phyloP scores from a whole-genome alignment of 2,329 filamentous ascomycete genomes.

The Tolypocladium sp. region DNA sequence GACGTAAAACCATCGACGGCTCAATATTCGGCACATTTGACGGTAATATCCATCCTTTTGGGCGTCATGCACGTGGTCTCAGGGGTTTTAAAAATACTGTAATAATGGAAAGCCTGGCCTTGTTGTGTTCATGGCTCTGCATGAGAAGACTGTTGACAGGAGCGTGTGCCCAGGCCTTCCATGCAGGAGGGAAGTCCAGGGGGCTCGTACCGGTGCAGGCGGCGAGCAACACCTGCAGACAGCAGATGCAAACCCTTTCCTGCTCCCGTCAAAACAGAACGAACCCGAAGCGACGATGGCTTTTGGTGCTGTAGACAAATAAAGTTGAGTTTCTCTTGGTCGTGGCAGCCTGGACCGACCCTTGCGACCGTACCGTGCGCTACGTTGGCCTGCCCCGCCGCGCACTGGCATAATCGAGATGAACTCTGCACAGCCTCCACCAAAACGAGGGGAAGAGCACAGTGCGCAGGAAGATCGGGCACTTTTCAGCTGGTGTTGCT shows the following conservation, averaged over 20 bases:
- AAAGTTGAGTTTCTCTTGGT: neutral
- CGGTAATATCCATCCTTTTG: neutral
- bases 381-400: neutral
- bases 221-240: neutral
- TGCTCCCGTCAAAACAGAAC: neutral
- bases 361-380: neutral
- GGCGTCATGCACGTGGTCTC: neutral
- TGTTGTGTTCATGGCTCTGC: neutral
- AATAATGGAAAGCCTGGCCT: too few species aligned
- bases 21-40: too few species aligned
- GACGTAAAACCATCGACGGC: too few species aligned
- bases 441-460: too few species aligned
- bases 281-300: neutral
- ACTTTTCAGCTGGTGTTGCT: neutral
- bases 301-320: neutral
- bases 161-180: neutral
- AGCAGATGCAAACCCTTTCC: neutral
- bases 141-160: neutral
- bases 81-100: neutral
- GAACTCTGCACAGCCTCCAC: too few species aligned
- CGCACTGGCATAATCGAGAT: neutral
- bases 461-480: too few species aligned
- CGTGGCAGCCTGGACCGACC: neutral
- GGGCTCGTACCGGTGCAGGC: too few species aligned
- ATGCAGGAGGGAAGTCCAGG: neutral